Evolutionary conservation across 1,139 yeast species (phyloP), one percentile per base, ranked within the genome.

Genomic region (Debaryomycetaceae sp.): DNA sequence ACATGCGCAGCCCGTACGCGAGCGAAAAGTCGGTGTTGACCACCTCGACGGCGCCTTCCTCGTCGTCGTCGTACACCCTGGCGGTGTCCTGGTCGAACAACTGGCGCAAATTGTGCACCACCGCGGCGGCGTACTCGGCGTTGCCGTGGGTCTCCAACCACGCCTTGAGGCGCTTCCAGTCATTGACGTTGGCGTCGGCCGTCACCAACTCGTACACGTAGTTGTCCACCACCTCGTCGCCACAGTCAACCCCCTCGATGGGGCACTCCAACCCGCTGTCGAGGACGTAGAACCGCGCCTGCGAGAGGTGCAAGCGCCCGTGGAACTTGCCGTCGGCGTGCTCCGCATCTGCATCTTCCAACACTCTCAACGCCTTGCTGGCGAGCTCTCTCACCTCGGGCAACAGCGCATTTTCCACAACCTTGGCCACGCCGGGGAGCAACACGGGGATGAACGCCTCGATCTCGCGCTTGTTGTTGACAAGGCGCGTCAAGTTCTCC

Each of bases 341-440:
- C 48, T 74, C 81, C 39, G 65, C 70, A 46, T 82, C 84, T 41
- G 96, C 97, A 39, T 82, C 93, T 49, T 78, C 75, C 50, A 91
- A 68, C 24, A 89, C 97, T 18, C 63, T 56, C 38, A 82, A 67
- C 2, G 98, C 97, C 61, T 86, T 91, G 27, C 70, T 71, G 23
- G 96, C 97, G 49, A 91, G 70, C 45, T 83, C 94, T 71, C 98
- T 83, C 32, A 91, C 97, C 61, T 91, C 98, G 23, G 98, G 98
- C 51, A 85, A 71, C 7, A 97, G 83, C 23, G 97, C 97, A 35
- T 91, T 83, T 36, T 84, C 76, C 33, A 81, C 79, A 29, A 91
- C 96, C 57, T 80, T 86, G 56, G 82, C 78, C 28, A 91, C 83
- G 53, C 96, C 95, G 12, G 98, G 98, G 53, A 81, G 62, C 45